Percentiles rank a stretch among this genome's conserved stretches.
phyloP scores from a whole-genome alignment of 1,139 yeast genomes.

The Diutina rugosa region DNA sequence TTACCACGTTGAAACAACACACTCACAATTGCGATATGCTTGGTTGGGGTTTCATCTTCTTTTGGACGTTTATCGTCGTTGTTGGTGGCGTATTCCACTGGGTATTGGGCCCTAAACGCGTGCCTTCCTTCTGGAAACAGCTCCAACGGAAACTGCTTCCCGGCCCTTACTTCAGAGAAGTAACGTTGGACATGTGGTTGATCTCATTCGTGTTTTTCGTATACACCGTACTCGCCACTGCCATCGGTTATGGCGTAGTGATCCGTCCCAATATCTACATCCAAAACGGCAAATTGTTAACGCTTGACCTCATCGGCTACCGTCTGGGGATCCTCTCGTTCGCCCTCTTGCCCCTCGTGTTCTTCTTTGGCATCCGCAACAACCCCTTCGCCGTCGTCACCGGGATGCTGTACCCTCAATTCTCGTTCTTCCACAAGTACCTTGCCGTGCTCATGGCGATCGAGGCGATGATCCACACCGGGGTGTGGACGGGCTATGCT shows the following conservation, averaged over 20 bases:
- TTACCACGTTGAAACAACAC: conserved; percentile 7
- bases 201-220: conserved; percentile 4
- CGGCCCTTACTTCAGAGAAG: conserved; percentile 3
- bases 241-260: conserved; percentile 6
- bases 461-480: conserved; percentile 7
- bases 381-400: conserved; percentile 7
- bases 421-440: conserved; percentile 7
- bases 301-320: conserved; percentile 8
- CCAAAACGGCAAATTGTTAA: conserved; percentile 5
- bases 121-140: conserved; percentile 4
- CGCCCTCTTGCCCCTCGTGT: conserved; percentile 7
- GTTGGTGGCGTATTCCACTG: conserved; percentile 4
- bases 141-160: conserved; percentile 4
- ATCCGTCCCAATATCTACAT: conserved; percentile 7
- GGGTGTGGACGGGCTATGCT: conserved; percentile 8
- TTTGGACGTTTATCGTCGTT: conserved; percentile 6
- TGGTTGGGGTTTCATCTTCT: conserved; percentile 8
- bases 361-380: conserved; percentile 7
- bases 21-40: conserved; percentile 8
- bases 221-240: conserved; percentile 6
- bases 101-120: conserved; percentile 4
- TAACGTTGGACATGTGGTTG: conserved; percentile 5
- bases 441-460: conserved; percentile 6
- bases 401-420: conserved; percentile 6
- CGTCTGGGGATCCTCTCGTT: conserved; percentile 7